Evolutionary conservation across 2,329 filamentous ascomycete genomes (phyloP), one percentile per base, ranked within the genome.

Genomic region (Colletotrichum sp.): DNA sequence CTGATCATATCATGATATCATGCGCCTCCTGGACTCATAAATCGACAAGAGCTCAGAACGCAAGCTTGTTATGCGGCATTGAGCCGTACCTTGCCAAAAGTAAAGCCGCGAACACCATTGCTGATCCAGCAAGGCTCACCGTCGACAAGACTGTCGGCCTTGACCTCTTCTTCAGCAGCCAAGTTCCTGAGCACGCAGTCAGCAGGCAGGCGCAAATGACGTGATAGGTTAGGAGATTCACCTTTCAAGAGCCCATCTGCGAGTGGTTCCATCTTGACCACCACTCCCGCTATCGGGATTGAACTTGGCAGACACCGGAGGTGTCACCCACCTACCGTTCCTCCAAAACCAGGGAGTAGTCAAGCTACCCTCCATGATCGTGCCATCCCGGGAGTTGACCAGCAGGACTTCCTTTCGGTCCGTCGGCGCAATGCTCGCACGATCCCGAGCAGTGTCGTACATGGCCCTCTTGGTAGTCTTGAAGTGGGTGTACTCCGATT

Each of bases 51-150:
- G 39, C 25, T 25, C 30, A 34, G 12, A 9, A 25, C 9, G 15
- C 22, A n/a, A 55, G 22, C 27, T 19, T 27, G 8, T 55, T 39
- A 63, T 28, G 74, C 52, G 9, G 69, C 68, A 6, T 72, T 70
- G 16, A 87, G 77, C 22, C 76, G 79, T 39, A 90, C 78, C 55
- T 78, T 85, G 1, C 90, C 91, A 73, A 83, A 86, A 15, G 93
- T 87, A 79, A 98, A 98, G 0, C 96, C 96, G 78, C 94, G 90
- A 2, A 96, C 94, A 0, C 94, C 96, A 83, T 96, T 98, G 83
- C 96, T 98, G 69, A 98, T 86, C 94, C 95, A 98, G 77, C 96
- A 94, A 69, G 93, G 89, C 83, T 98, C 96, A 1, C 93, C 94
- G 78, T 95, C 88, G 5, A 88, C 82, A 15, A 98, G 83, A 8